phyloP scores from a whole-genome alignment of 148 eudicot genomes.

The Agrostemma githago region DNA sequence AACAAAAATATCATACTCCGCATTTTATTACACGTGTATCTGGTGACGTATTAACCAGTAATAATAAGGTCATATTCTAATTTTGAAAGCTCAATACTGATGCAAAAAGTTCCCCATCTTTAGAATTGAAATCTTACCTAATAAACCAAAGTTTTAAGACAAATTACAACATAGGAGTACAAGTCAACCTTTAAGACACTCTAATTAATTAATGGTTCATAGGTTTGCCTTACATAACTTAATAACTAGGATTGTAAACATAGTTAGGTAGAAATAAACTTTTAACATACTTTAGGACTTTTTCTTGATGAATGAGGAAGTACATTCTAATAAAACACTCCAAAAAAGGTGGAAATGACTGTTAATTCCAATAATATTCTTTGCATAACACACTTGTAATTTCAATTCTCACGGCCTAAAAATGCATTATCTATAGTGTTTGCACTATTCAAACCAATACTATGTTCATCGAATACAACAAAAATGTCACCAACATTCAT shows the following conservation, averaged over 20 bases:
- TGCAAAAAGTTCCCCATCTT: constrained; percentile 6
- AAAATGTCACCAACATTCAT: background rate
- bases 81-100: background rate
- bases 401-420: background rate
- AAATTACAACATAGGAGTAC: background rate
- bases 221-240: constrained; percentile 1
- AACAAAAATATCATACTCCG: too few relatives aligned
- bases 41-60: too few relatives aligned
- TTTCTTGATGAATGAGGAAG: background rate
- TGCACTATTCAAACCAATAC: background rate
- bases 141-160: constrained; percentile 10
- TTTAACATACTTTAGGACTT: constrained; percentile 9
- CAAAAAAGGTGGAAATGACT: background rate
- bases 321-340: background rate
- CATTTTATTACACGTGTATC: too few relatives aligned
- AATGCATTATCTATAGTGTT: background rate
- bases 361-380: background rate
- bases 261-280: constrained; percentile 7
- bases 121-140: constrained; percentile 18
- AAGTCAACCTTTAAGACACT: constrained; percentile 2
- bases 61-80: too few relatives aligned
- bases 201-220: background rate
- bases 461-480: background rate
- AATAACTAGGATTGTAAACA: background rate
- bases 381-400: background rate